Percentiles rank a stretch among this genome's conserved stretches.
phyloP scores from a whole-genome alignment of 805 yeast genomes.

The Cyberlindnera japonica region DNA sequence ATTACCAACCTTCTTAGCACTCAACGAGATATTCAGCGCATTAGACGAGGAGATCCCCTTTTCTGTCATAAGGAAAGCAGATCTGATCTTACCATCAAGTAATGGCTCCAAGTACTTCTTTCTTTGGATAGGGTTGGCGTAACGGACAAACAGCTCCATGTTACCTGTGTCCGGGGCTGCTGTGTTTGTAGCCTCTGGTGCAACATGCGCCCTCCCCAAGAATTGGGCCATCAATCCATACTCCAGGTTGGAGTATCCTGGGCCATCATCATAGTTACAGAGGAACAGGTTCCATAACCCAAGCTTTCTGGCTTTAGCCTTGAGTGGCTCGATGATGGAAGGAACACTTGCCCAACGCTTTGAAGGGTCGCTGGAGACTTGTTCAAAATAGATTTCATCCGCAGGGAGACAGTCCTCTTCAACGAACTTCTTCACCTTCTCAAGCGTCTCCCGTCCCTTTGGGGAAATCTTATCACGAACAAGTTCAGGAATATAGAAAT shows the following conservation, averaged over 20 bases:
- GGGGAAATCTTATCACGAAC: conserved; percentile 33
- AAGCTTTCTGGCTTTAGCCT: conserved; percentile 45
- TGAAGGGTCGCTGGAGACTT: conserved; percentile 37
- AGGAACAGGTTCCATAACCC: conserved; percentile 61
- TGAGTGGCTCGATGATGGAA: conserved; percentile 45
- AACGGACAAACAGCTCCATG: conserved; percentile 39
- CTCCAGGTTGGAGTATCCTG: conserved; percentile 58
- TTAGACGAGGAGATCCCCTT: conserved; percentile 57
- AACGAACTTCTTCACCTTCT: conserved; percentile 45
- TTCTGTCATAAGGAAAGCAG: conserved; percentile 66
- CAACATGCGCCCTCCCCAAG: conserved; percentile 50
- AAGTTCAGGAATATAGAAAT: conserved; percentile 32
- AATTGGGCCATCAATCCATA: conserved; percentile 64
- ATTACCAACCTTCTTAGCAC: conserved; percentile 42
- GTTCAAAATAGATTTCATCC: conserved; percentile 41
- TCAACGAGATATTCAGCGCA: conserved; percentile 52
- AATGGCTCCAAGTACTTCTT: conserved; percentile 49
- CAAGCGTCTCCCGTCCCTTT: conserved; percentile 32
- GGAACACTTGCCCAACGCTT: conserved; percentile 48
- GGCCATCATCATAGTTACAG: conserved; percentile 42
- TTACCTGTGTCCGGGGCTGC: conserved; percentile 66
- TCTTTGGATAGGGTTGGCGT: conserved; percentile 41
- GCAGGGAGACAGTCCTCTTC: conserved; percentile 56
- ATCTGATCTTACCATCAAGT: conserved; percentile 50
- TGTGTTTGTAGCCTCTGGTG: conserved; percentile 58